Percentiles rank a stretch among this genome's conserved stretches.
Conservation (phyloP, 495 filamentous ascomycete genomes). For the Aeminium ludgeri region DNA sequence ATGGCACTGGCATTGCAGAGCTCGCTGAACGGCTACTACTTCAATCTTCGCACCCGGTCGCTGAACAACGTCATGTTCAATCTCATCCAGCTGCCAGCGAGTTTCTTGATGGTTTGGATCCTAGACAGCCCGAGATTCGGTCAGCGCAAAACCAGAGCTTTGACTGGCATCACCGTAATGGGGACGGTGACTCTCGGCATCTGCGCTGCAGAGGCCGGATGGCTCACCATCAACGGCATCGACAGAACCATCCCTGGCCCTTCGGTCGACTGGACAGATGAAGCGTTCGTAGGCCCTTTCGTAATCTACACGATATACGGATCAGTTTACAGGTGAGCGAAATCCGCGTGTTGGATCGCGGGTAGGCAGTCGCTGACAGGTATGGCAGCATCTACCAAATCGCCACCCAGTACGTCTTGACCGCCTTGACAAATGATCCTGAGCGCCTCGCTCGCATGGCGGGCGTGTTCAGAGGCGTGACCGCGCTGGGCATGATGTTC, state of each 20-base stretch:
- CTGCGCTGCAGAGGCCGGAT: conserved; percentile 3
- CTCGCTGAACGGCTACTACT: conserved; percentile 7
- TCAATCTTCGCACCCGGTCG: conserved; percentile 6
- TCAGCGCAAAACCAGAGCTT: conserved; percentile 1
- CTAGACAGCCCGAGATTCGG: conserved; percentile 6
- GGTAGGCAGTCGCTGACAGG: conserved; percentile 1
- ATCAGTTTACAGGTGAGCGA: conserved; percentile 2
- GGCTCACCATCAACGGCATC: conserved; percentile 3
- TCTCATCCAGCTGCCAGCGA: conserved; percentile 6
- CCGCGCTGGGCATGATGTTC: background rate
- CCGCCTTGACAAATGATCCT: background rate
- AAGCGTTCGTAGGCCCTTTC: conserved; percentile 2
- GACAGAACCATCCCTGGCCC: conserved; percentile 4
- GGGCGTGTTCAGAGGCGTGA: background rate
- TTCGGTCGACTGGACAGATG: conserved; percentile 6
- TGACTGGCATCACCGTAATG: conserved; percentile 2
- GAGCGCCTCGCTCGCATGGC: background rate
- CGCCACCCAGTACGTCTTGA: background rate
- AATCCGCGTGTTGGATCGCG: background rate
- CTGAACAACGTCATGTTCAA: conserved; percentile 8
- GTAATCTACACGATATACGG: conserved; percentile 7
- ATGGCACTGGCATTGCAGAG: conserved; percentile 6
- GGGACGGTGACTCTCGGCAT: background rate
- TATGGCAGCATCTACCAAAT: background rate
- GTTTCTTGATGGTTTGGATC: conserved; percentile 2